Base-by-base conservation (phyloP, 2,329 filamentous ascomycete species). In the Immersiporthe knoxdaviesiana region DNA sequence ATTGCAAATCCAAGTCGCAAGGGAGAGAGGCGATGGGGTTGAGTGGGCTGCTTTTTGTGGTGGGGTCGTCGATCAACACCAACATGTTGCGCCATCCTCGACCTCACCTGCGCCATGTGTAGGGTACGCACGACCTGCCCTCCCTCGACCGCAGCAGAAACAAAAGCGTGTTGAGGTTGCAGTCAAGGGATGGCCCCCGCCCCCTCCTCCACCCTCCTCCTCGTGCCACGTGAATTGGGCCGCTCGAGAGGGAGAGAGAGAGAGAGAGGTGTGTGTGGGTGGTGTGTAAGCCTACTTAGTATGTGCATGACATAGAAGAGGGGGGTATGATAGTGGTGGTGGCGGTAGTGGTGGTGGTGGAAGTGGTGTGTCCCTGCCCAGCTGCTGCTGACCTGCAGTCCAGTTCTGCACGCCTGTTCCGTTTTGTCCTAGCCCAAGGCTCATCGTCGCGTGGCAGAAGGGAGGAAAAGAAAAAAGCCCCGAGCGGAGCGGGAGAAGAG, bases 371-470 rank as follows among this genome's bases (percentile, higher is more conserved):
- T 18, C 52, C 52, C 52, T 24, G 56, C 56, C 32, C 14, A 4
- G 35, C 35, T 32, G 16, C 30, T 21, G 27, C 54, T n/a, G 27
- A 58, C 24, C 56, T 59, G 56, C 56, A 35, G 30, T 24, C n/a
- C 44, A n/a, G 5, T 47, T 47, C 56, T 59, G 30, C 32, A n/a
- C 44, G 56, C 56, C 56, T 37, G 30, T 12, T 59, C 30, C 0
- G 35, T 37, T 59, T 47, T 5, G 44, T 47, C 3, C 56, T 30
- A 37, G 18, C 18, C 2, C 16, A n/a, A n/a, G 32, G 30, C 16
- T 59, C 30, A 21, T 37, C 21, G 56, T 59, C 56, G 56, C 56
- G 56, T 59, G 56, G 56, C 56, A 37, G 30, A 47, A 47, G 44
- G 44, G 18, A 21, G 18, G 7, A 7, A 14, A 3, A 35, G 10